Evolutionary conservation across 2,329 filamentous ascomycete genomes (phyloP), one percentile per base, ranked within the genome.

Genomic region (Didymella lethalis): DNA sequence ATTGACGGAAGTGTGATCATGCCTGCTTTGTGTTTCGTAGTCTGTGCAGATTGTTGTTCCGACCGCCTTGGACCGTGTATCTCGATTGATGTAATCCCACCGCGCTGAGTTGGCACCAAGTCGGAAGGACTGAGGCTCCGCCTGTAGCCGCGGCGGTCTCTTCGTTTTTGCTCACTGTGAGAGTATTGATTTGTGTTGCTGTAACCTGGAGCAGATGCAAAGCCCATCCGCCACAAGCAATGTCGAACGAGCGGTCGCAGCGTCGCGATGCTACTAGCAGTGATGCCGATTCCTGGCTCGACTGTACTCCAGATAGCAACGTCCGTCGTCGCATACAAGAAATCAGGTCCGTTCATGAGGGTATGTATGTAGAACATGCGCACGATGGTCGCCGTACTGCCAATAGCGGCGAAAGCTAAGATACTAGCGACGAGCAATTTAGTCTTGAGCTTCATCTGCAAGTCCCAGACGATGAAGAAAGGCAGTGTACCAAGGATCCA

Each of bases 351-450:
- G 34, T 80, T 67, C 2, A 65, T 64, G 29, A 81, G 61, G 64
- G 76, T 63, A 57, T 76, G 61, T 59, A 73, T 68, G 69, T 80
- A 78, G 14, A 79, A 77, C 57, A 83, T 75, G 48, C 83, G 77
- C 10, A 83, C 77, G 6, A 80, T 74, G 1, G 80, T 82, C 26
- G 80, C 82, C 56, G 82, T 78, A 64, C 85, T 85, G 23, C 85
- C 87, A 16, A 61, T 61, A 0, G 58, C 52, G 23, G 58, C 58
- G 7, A 61, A 61, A 7, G 80, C 79, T 48, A 89, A 74, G 44
- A 88, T 79, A 6, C 79, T 77, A 10, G 82, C 81, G 23, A 88
- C 75, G 2, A 84, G 79, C 7, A 80, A 31, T 66, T 87, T 88
- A 2, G 81, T 83, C 54, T 77, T 79, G 7, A 62, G 65, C 45